Evolutionary conservation across 108 stramenopile species (phyloP), one percentile per base, ranked within the genome.

Genomic region (Mayamaea pseudoterrestris): DNA sequence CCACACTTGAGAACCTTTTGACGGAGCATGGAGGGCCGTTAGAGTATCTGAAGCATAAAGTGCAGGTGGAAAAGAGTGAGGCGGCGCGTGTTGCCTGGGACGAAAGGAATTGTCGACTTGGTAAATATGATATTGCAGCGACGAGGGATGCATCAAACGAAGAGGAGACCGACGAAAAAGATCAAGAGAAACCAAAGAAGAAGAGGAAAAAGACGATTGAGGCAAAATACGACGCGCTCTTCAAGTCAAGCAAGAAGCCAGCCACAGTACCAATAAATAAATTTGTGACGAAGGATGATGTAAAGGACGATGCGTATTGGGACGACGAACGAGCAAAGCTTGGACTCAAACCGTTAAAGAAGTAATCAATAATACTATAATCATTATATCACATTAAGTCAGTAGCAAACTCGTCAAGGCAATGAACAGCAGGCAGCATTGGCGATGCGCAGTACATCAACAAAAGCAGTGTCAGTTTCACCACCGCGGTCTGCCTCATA

Each of bases 301-400:
- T 61, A 13, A 54, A 41, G 27, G 65, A 62, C 7, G 77, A 70
- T 3, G 82, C 86, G 47, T 86, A 76, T 47, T 91, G 90, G 90
- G 82, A 91, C 49, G 69, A 73, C 32, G 55, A 86, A 63, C 63
- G 90, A 18, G 74, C 74, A 13, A 81, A 74, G 36, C 53, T 91
- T 11, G 90, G 90, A 21, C 45, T 91, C 59, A 75, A 74, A 53
- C 77, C 79, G 25, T 67, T 89, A 8, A 69, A 68, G 52, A 50
- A 72, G 58, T 59, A 42, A 16, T 50, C n/a, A n/a, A n/a, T n/a
- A n/a, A n/a, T n/a, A n/a, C n/a, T n/a, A n/a, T n/a, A n/a, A n/a
- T n/a, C n/a, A n/a, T n/a, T n/a, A n/a, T n/a, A n/a, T n/a, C n/a
- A n/a, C n/a, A n/a, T n/a, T n/a, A n/a, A n/a, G n/a, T n/a, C n/a